Percentiles rank a stretch among this genome's conserved stretches.
phyloP scores from a whole-genome alignment of 345 rosid genomes.

The Eutrema japonicum region DNA sequence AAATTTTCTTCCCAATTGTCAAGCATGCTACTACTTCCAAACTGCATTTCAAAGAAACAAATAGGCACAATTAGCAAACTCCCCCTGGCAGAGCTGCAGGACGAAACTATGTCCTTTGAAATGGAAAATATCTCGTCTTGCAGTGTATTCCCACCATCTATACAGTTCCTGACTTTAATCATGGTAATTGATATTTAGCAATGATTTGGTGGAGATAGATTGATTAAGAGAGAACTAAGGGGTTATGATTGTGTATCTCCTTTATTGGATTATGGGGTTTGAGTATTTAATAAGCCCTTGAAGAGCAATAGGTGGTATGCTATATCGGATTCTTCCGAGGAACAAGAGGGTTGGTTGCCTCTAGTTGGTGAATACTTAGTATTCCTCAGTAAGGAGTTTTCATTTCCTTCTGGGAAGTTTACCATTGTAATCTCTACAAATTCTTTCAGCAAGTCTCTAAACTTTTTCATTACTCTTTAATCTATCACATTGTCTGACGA shows the following conservation, averaged over 20 bases:
- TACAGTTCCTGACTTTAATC: background rate
- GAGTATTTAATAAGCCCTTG: slow-evolving; percentile 10
- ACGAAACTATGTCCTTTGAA: slow-evolving; percentile 12
- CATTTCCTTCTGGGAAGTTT: background rate
- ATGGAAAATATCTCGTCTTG: slow-evolving; percentile 14
- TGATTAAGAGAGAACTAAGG: slow-evolving; percentile 8
- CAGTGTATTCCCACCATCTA: slow-evolving; percentile 4
- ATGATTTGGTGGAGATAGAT: background rate
- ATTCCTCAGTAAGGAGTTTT: background rate
- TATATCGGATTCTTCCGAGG: background rate
- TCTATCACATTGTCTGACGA: background rate
- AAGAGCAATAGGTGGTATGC: background rate
- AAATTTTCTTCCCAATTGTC: slow-evolving; percentile 98
- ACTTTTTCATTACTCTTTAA: background rate
- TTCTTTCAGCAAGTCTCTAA: background rate
- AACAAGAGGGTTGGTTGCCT: background rate
- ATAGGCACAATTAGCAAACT: slow-evolving; percentile 9
- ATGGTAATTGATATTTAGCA: background rate
- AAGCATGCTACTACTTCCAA: slow-evolving; percentile 81
- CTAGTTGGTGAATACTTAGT: background rate
- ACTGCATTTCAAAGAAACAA: slow-evolving; percentile 50
- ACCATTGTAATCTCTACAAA: slow-evolving; percentile 1
- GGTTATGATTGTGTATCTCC: background rate
- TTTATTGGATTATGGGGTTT: background rate
- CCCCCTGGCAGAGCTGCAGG: background rate